Conservation (phyloP, 768 basidiomycete genomes). For the Pleurotus ostreatus region DNA sequence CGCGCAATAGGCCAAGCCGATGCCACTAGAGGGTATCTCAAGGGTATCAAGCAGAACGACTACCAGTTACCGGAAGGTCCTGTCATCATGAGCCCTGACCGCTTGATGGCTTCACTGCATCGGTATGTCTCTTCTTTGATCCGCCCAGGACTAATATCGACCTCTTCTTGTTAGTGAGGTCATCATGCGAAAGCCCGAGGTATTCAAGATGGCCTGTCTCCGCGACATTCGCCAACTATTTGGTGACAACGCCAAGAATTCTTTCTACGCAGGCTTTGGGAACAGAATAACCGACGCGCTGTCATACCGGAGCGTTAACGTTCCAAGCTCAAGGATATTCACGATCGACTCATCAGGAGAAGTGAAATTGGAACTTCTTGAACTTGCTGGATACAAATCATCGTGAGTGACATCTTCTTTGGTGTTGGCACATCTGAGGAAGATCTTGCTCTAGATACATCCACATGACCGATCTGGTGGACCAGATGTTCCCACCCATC, state of each 20-base stretch:
- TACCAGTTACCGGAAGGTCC: slow-evolving; percentile 97
- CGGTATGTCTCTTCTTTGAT: slow-evolving; percentile 48
- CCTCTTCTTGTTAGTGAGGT: slow-evolving; percentile 64
- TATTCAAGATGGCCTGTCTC: slow-evolving; percentile 99
- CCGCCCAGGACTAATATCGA: neutral
- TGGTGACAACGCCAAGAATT: slow-evolving; percentile 61
- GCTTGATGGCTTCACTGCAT: slow-evolving; percentile 90
- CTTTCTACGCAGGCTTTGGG: slow-evolving; percentile 97
- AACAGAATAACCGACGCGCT: slow-evolving; percentile 98
- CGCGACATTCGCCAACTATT: slow-evolving; percentile 92
- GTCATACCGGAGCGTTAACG: slow-evolving; percentile 94
- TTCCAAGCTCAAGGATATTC: slow-evolving; percentile 92
- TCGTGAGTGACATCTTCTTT: slow-evolving; percentile 49
- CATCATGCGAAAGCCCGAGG: slow-evolving; percentile 97
- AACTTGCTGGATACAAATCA: slow-evolving; percentile 94
- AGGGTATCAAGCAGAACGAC: slow-evolving; percentile 91
- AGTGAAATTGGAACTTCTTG: slow-evolving; percentile 96
- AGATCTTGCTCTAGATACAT: slow-evolving; percentile 64
- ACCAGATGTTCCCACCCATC: slow-evolving; percentile 99
- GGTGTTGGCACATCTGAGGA: neutral
- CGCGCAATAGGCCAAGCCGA: slow-evolving; percentile 98
- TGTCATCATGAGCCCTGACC: slow-evolving; percentile 98
- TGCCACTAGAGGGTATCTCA: slow-evolving; percentile 90
- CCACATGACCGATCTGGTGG: slow-evolving; percentile 98
- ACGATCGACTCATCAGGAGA: slow-evolving; percentile 94